Evolutionary conservation across 176 grass and related monocot genomes (phyloP), one percentile per base, ranked within the genome.

Genomic region (Zea mays): DNA sequence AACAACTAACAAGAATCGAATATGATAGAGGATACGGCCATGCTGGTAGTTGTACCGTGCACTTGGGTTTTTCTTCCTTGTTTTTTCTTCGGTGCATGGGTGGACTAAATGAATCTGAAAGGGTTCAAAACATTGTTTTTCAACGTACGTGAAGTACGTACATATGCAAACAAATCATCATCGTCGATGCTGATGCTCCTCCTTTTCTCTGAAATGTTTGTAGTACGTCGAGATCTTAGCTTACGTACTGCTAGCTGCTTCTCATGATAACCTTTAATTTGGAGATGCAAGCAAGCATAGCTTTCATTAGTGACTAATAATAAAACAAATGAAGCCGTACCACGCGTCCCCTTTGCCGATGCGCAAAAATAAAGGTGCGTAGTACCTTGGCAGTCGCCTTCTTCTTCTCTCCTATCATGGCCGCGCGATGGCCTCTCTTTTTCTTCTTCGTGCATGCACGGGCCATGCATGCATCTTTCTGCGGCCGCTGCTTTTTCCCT

Each of bases 241-340:
- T 51, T 38, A n/a, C 34, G n/a, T 40, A 11, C 27, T 27, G 49
- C 50, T 56, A 73, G 50, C 50, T 59, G 50, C 50, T 59, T 69
- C 45, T 75, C 15, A 76, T 81, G 84, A 81, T 81, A 54, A 11
- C 81, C 69, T 75, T 83, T 56, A 56, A 19, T 8, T n/a, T 75
- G 54, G 70, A 75, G 70, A 16, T 63, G n/a, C 48, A 70, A 54
- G 62, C 62, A 20, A 57, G 40, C 3, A 75, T 44, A 69, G 70
- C 19, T 75, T 62, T 8, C 2, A 3, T 56, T 64, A 17, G 1
- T 59, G 35, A 59, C 50, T 82, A 49, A n/a, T n/a, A 62, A 62
- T 66, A 61, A 61, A 79, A 78, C 16, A 78, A 78, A 40, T 21
- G 1, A 4, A 39, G 33, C 16, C 59, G 51, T 67, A 66, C 41